Evolutionary conservation across 176 grass and related monocot genomes (phyloP), one percentile per base, ranked within the genome.

Genomic region (Oryza coarctata): DNA sequence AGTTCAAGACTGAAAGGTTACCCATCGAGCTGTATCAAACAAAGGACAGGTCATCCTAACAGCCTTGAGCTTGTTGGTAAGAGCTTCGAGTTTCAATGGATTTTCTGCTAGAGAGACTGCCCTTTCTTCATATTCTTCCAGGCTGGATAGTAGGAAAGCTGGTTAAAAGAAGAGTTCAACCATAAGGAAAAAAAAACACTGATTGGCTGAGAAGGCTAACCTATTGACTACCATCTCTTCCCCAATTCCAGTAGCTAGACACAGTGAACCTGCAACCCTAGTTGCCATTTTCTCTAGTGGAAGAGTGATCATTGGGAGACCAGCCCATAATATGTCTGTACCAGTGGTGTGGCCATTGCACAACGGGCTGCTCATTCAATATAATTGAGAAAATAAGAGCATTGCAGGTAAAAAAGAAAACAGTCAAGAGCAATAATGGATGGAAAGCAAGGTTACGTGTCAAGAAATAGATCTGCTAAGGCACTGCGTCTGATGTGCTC

Each of bases 201-300:
- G 44, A 15, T 52, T 74, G 28, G 44, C 15, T 32, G 44, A 74
- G 71, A 74, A 52, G 26, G 5, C 71, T 50, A 74, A 74, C 44
- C 71, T 12, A 5, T 17, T 34, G 80, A 87, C 94, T 78, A 97
- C 77, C 94, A 97, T 97, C 64, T 97, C 88, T 40, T 97, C 88
- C 28, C 94, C 94, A 22, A 93, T 64, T 61, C 91, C 91, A 43
- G 91, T 89, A 17, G 94, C 83, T 39, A 91, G 61, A 63, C 94
- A 97, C 26, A 97, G 70, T 20, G 94, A 97, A 80, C 94, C 94
- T 77, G 94, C 94, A 65, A 97, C 91, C 75, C 91, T 89, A 25
- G 94, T 97, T n/a, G 91, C 94, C 94, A 97, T 97, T 86, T 97
- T 97, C 84, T 97, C 91, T 12, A 97, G 79, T 33, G 94, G 94